Percentiles rank a stretch among this genome's conserved stretches.
Evolutionary conservation across 805 yeast species (phyloP).

Genomic region (Candida boidinii): DNA sequence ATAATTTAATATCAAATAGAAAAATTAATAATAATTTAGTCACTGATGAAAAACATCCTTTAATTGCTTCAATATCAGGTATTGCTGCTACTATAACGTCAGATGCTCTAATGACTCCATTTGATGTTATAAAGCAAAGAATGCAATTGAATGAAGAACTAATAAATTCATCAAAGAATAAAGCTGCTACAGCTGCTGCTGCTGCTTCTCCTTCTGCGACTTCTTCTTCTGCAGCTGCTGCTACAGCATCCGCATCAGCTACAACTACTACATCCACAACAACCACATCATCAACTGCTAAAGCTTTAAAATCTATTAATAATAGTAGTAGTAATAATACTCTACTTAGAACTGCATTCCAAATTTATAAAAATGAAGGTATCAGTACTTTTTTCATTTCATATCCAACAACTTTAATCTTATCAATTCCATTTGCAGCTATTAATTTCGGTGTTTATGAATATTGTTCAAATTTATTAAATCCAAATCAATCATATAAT

Average conservation of each 20-base stretch:
- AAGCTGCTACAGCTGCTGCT: constrained; percentile 8
- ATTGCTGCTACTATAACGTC: constrained; percentile 87
- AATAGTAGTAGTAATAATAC: background rate
- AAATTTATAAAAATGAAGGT: constrained; percentile 56
- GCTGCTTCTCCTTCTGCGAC: constrained; percentile 1
- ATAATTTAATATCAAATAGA: constrained; percentile 27
- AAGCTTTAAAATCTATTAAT: background rate
- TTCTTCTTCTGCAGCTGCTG: background rate
- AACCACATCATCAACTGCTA: background rate
- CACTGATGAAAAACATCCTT: constrained; percentile 64
- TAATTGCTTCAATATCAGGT: constrained; percentile 82
- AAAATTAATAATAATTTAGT: constrained; percentile 28
- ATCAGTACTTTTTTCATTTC: constrained; percentile 79
- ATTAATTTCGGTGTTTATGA: constrained; percentile 91
- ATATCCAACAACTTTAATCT: constrained; percentile 86
- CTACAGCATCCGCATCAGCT: background rate
- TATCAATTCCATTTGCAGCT: constrained; percentile 94
- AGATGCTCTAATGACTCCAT: constrained; percentile 96
- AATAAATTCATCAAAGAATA: constrained; percentile 2
- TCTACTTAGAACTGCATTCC: constrained; percentile 8
- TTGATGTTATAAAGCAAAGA: constrained; percentile 90
- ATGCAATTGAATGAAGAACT: constrained; percentile 52
- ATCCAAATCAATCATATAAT: constrained; percentile 72
- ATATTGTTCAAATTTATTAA: constrained; percentile 64
- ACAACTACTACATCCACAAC: constrained; percentile 1